Base-by-base conservation (phyloP, 305 asterid species). In the Fraxinus paxiana region DNA sequence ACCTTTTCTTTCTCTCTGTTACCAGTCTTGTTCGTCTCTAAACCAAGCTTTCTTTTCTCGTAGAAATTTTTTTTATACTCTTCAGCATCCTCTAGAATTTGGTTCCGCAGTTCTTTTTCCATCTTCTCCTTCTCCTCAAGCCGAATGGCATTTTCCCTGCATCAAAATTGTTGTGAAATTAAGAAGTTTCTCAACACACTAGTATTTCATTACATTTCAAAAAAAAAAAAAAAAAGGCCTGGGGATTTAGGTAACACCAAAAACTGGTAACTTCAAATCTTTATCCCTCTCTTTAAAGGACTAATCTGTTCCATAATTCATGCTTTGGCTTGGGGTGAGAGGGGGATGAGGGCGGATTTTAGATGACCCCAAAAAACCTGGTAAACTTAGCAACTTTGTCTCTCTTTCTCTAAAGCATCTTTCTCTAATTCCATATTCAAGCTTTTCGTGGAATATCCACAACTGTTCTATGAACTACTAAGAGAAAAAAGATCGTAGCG, bases 51-150 rank as follows among this genome's bases (percentile, higher is more conserved):
- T 87, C 96, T 89, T 88, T 94, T 94, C 89, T 92, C 99, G 54
- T 92, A 87, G 83, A 94, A 96, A 75, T 95, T 93, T 85, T 83
- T 83, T 86, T 91, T 94, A 73, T 75, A 96, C 81, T 84, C 97
- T 82, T 96, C 98, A 69, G 94, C 98, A 84, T 96, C 98, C 82
- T 88, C 94, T 70, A 92, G 71, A 86, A 96, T 96, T 89, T 91
- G 93, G 94, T 79, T 92, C 51, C 97, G 88, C 88, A 86, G 46
- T 86, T 92, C 94, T 82, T 92, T 94, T 87, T 96, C 99, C 89
- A 41, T 82, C 88, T 88, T 92, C 91, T 96, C 99, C 88, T 96
- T 96, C 92, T 94, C 99, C 88, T 93, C 99, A 75, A 94, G 94
- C 24, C 97, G 89, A 82, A 94, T 92, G 63, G 97, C 85, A 83